phyloP scores from a whole-genome alignment of 1,284 basidiomycete species.

The Ustilago hordei region DNA sequence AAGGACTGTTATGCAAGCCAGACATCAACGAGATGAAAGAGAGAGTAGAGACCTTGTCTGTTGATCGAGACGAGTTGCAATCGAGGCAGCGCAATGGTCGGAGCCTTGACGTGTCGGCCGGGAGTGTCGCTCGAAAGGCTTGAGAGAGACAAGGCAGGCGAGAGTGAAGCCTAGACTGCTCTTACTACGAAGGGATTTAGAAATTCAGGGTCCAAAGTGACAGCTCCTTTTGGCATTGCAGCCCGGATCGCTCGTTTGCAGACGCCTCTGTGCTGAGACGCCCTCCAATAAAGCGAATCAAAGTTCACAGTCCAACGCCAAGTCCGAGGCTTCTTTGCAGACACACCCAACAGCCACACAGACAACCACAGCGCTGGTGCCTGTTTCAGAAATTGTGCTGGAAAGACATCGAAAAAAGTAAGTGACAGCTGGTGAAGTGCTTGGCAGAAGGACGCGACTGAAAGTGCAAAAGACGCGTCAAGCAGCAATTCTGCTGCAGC shows the following conservation, averaged over 20 bases:
- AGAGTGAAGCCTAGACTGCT: no score
- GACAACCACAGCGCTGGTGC: not conserved
- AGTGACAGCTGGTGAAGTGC: constrained; percentile 3
- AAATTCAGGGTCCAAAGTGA: not conserved
- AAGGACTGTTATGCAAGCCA: no score
- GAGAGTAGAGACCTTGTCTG: not conserved
- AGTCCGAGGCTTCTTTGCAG: constrained; percentile 4
- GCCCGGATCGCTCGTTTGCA: not conserved
- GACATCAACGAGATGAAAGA: not conserved
- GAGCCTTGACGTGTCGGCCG: not conserved
- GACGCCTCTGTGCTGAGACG: not conserved
- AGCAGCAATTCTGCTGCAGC: not conserved
- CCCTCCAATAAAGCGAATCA: not conserved
- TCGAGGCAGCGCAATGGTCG: no score
- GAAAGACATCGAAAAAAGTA: not conserved
- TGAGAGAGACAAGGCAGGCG: no score
- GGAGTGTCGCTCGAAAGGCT: not conserved
- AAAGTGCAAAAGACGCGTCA: not conserved
- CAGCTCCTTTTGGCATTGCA: no score
- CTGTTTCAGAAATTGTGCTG: not conserved
- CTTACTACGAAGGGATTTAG: not conserved
- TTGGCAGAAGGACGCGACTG: not conserved
- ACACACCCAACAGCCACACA: not conserved
- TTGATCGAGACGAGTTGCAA: no score
- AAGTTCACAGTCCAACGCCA: constrained; percentile 8